Evolutionary conservation across 768 basidiomycete genomes (phyloP), one percentile per base, ranked within the genome.

Genomic region (Suillus sp.): DNA sequence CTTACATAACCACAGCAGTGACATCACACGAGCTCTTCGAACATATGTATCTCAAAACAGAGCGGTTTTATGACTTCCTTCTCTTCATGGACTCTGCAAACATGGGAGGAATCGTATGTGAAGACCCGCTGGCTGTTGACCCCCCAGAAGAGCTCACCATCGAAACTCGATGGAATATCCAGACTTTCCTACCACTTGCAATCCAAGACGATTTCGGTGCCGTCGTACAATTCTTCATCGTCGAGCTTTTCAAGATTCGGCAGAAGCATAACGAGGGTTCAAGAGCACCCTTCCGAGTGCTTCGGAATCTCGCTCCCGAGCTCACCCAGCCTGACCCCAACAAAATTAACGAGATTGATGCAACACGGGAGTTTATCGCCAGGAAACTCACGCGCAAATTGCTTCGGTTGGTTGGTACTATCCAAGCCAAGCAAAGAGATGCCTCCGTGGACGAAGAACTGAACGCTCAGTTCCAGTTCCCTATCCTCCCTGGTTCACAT

Each of bases 71-170:
- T 78, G 95, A 99, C 77, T 94, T 92, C 72, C 78, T 99, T 10
- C 79, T 98, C 32, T 96, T 93, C 83, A 95, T 99, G 95, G 97
- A 99, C 76, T 82, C 88, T 14, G 93, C 94, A 34, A 99, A 99
- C 74, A 86, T 90, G 72, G 93, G 91, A 20, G 95, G 93, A 2
- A 83, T 99, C 61, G 84, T 94, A n/a, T 95, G 92, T 70, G 86
- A 90, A 69, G 82, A 95, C 66, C 90, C 93, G 0, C 72, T 86
- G 22, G 89, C 90, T 6, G 71, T 86, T 30, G 88, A 91, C 42
- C 81, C 85, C 25, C 86, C 90, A 0, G 84, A 89, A 60, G 84
- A 90, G 30, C 80, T 95, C 27, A 79, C 84, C 3, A 78, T 94
- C 54, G 88, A 91, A 68, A 91, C 96, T 85, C 85, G 86, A 59